Percentiles rank a stretch among this genome's conserved stretches.
phyloP scores from a whole-genome alignment of 2,329 filamentous ascomycete genomes.

The Chaetomiaceae sp. region DNA sequence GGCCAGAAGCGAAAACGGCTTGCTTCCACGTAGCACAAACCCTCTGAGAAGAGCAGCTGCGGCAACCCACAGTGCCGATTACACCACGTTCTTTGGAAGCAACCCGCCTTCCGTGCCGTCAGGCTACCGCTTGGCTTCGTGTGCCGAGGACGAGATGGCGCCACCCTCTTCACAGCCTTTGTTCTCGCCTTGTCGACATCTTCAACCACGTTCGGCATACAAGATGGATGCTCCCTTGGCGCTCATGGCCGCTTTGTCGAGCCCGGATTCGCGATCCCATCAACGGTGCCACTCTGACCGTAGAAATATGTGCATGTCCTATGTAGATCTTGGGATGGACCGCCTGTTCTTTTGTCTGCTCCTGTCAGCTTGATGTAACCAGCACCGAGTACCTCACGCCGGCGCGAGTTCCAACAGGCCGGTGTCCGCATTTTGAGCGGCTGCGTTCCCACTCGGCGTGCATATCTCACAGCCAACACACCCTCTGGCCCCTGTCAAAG shows the following conservation, averaged over 20 bases:
- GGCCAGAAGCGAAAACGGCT: not conserved
- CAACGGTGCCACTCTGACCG: not conserved
- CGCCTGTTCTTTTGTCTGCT: not conserved
- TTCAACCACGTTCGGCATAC: not conserved
- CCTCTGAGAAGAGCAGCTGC: not conserved
- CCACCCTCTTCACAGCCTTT: not conserved
- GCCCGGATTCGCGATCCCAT: not conserved
- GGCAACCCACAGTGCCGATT: not conserved
- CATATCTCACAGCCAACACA: conserved; percentile 11
- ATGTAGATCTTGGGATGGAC: not conserved
- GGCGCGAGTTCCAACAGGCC: not conserved
- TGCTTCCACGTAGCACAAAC: not conserved
- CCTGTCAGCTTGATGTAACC: conserved; percentile 3
- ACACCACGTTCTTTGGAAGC: not conserved
- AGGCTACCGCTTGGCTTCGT: not conserved
- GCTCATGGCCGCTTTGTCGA: conserved; percentile 6
- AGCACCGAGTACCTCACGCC: not conserved
- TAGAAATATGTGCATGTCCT: not conserved
- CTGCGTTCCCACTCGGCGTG: conserved; percentile 1
- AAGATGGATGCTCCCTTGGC: not conserved
- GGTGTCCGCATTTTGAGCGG: conserved; percentile 4
- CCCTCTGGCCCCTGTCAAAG: not conserved
- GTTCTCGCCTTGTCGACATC: conserved; percentile 8
- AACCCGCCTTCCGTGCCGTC: not conserved
- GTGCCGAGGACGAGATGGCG: conserved; percentile 2